Evolutionary conservation across 2,329 filamentous ascomycete species (phyloP), one percentile per base, ranked within the genome.

Genomic region (Botryotinia calthae): DNA sequence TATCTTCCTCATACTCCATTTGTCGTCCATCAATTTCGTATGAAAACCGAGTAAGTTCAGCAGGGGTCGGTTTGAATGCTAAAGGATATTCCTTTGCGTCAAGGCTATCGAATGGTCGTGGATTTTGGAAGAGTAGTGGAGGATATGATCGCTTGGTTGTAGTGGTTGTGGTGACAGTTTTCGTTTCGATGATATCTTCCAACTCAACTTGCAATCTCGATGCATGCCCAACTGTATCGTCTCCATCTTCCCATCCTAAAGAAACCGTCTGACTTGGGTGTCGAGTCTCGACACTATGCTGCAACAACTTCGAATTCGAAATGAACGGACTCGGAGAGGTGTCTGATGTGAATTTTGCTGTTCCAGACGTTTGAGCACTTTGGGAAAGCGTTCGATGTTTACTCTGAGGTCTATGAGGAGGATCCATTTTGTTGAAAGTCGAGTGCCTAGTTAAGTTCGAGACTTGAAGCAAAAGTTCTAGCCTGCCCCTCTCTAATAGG

Each of bases 81-180:
- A 99, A 86, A 56, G 96, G 96, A 81, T 97, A 99, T 78, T 96
- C 90, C 81, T 97, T 97, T 22, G 91, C 87, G 82, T 98, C 94
- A 73, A 97, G 88, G 71, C 90, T 87, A 73, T 88, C 85, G 48
- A 94, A 86, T 31, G 76, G 68, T 67, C 76, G 88, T 37, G 93
- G 91, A 76, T 51, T 62, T 37, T 89, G 90, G 77, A 97, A 89
- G 72, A 93, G 86, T 73, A 98, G 85, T n/a, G 94, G 94, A 64
- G 95, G 95, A 77, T 96, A 97, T 82, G 82, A 93, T 86, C 82
- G 90, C 76, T 94, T 93, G 1, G 95, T 97, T 0, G 94, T 97
- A 0, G 94, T 98, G 0, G 95, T 98, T 0, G 95, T 98, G 1
- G 95, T 97, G 75, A 97, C 89, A 18, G 88, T 91, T 81, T 89